Conservation (phyloP, 176 grass and related monocot genomes). For the Triticum monococcum region DNA sequence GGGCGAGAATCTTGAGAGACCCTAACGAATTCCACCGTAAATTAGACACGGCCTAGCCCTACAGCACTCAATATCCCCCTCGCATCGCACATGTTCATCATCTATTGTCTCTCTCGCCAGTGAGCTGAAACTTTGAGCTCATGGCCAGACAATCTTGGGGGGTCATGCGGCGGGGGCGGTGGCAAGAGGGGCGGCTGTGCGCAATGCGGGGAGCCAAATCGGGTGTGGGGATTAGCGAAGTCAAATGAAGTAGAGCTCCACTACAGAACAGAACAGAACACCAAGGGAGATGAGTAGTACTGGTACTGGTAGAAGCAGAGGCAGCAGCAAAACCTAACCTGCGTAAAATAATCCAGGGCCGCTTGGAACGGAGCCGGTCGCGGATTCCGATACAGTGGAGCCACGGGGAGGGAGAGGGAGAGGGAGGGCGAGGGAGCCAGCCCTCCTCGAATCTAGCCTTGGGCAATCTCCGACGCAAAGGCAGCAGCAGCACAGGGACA, state of each 20-base stretch:
- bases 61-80: slow-evolving; percentile 22
- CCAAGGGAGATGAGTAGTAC: not conserved
- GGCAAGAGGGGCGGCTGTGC: slow-evolving; percentile 19
- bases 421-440: not conserved
- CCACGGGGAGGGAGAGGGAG: not conserved
- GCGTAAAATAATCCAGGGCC: slow-evolving; percentile 35
- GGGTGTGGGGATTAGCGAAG: slow-evolving; percentile 46
- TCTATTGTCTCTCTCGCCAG: not conserved
- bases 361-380: slow-evolving; percentile 26
- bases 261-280: not conserved
- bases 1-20: not conserved
- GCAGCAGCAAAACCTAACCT: slow-evolving; percentile 33
- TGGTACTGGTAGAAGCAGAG: not conserved
- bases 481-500: slow-evolving; percentile 36
- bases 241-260: not conserved
- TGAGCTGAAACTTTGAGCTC: not conserved
- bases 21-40: not conserved
- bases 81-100: not conserved
- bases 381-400: slow-evolving; percentile 24
- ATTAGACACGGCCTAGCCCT: not conserved
- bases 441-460: slow-evolving; percentile 40
- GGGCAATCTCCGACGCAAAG: slow-evolving; percentile 40
- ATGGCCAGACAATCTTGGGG: not conserved
- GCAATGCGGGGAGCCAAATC: slow-evolving; percentile 46
- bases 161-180: not conserved